phyloP scores from a whole-genome alignment of 2,329 filamentous ascomycete species.

The Fusarium sp. region DNA sequence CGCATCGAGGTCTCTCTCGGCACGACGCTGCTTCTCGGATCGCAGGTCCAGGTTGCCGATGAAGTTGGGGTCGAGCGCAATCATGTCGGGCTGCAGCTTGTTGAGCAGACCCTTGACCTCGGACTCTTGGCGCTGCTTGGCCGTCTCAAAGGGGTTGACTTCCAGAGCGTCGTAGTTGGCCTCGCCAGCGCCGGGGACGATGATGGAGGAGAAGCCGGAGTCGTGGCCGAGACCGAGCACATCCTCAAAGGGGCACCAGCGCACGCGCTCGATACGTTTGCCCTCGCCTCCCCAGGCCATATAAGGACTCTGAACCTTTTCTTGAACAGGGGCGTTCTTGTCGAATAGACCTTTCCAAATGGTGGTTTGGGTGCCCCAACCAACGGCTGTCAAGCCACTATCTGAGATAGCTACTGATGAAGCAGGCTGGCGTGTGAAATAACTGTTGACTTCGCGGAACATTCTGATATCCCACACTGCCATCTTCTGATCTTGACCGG shows the following conservation, averaged over 20 bases:
- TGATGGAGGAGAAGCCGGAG: slow-evolving; percentile 85
- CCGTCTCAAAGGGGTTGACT: slow-evolving; percentile 92
- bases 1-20: slow-evolving; percentile 81
- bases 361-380: slow-evolving; percentile 88
- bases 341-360: slow-evolving; percentile 92
- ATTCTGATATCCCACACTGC: slow-evolving; percentile 96
- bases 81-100: slow-evolving; percentile 97
- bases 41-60: slow-evolving; percentile 87
- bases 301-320: slow-evolving; percentile 87
- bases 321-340: slow-evolving; percentile 73
- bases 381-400: slow-evolving; percentile 84
- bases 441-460: slow-evolving; percentile 91
- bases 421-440: slow-evolving; percentile 84
- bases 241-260: slow-evolving; percentile 96
- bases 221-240: slow-evolving; percentile 86
- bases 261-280: slow-evolving; percentile 78
- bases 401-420: slow-evolving; percentile 90
- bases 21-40: slow-evolving; percentile 78
- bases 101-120: slow-evolving; percentile 92
- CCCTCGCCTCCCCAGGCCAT: slow-evolving; percentile 93
- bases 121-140: slow-evolving; percentile 88
- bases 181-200: slow-evolving; percentile 95
- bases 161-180: slow-evolving; percentile 96
- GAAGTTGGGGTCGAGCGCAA: slow-evolving; percentile 90
- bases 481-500: slow-evolving; percentile 90